Conservation (phyloP, 495 filamentous ascomycete genomes). For the Penicillium desertorum region DNA sequence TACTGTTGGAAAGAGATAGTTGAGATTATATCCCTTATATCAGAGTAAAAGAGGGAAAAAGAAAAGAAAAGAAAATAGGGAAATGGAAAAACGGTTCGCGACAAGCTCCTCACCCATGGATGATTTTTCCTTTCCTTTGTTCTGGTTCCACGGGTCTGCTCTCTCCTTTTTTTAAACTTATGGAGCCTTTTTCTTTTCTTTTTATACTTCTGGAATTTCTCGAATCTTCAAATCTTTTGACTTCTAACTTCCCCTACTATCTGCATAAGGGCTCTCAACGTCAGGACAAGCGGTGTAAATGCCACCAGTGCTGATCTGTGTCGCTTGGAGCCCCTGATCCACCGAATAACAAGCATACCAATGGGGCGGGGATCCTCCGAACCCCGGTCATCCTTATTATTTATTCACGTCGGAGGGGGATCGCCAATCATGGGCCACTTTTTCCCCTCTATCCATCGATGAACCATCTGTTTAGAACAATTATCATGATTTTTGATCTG, state of each 20-base stretch:
- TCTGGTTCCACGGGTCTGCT: slow-evolving; percentile 13
- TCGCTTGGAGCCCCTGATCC: slow-evolving; percentile 33
- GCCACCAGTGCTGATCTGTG: slow-evolving; percentile 28
- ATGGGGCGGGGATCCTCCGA: slow-evolving; percentile 29
- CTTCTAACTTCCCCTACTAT: not conserved
- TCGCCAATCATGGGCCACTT: slow-evolving; percentile 21
- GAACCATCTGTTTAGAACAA: not conserved
- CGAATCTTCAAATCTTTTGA: not conserved
- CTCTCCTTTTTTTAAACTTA: not conserved
- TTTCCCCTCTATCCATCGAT: slow-evolving; percentile 8
- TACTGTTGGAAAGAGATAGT: not conserved
- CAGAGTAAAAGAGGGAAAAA: not conserved
- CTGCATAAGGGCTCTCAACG: slow-evolving; percentile 11
- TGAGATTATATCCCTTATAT: not conserved
- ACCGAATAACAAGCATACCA: slow-evolving; percentile 34
- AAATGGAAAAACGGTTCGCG: slow-evolving; percentile 18
- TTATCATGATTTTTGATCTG: slow-evolving; percentile 7
- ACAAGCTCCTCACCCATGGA: slow-evolving; percentile 11
- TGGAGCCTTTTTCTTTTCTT: not conserved
- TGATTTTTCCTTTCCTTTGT: slow-evolving; percentile 2
- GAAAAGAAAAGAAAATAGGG: not conserved
- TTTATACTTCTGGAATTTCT: slow-evolving; percentile 5
- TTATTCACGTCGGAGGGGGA: slow-evolving; percentile 13
- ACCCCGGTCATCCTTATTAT: slow-evolving; percentile 18
- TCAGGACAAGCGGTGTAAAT: slow-evolving; percentile 34